A percentile compares a stretch with the other conserved stretches of the same genome.
Conservation (phyloP, 768 basidiomycete genomes). For the Termitomyces sp. region DNA sequence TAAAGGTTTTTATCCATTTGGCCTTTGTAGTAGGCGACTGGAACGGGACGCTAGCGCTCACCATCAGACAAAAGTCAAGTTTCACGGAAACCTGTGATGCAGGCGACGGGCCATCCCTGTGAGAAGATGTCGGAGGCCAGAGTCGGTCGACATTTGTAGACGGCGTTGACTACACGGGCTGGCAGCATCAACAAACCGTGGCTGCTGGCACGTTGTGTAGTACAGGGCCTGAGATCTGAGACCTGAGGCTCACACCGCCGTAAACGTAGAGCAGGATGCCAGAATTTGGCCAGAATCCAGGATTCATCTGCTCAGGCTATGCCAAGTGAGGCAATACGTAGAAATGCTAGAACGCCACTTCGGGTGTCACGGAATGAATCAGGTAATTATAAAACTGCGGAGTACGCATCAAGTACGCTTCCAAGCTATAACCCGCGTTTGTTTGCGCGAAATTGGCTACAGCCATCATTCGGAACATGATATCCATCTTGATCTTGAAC, state of each 20-base stretch:
- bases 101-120: no score
- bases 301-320: no score
- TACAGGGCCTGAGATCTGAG: neutral
- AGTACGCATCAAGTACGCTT: neutral
- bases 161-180: neutral
- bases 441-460: no score
- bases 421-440: neutral
- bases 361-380: neutral
- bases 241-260: neutral
- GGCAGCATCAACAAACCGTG: neutral
- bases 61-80: neutral
- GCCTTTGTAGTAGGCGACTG: neutral
- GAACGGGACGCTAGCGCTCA: neutral
- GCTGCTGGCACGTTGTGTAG: neutral
- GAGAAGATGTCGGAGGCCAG: neutral
- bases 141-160: neutral
- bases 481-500: no score
- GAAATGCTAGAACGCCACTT: neutral
- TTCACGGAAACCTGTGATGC: neutral
- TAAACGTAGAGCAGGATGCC: neutral
- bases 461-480: no score
- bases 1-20: neutral
- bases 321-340: neutral
- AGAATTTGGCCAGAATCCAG: no score
- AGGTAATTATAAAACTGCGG: neutral